These are phyloP conservation scores for Curvularia lunata DNA, from an alignment of 2,329 filamentous ascomycete genomes.

Conservation along the genomic window DNA sequence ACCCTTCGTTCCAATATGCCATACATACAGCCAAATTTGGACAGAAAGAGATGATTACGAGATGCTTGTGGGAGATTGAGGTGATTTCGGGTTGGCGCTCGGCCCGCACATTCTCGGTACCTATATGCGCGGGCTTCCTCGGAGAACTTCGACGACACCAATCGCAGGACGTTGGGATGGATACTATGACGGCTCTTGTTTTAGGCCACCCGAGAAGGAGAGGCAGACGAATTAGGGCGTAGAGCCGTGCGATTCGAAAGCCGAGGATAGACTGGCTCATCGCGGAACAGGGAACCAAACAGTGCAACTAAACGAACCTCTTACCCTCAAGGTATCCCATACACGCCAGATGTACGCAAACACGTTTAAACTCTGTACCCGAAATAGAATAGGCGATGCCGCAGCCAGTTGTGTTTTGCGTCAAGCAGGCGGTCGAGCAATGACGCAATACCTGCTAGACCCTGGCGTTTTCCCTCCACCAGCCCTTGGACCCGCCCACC, in stretches of 20 bases:
- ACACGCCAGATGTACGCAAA: neutral
- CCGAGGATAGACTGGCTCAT: neutral
- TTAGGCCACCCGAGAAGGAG: neutral
- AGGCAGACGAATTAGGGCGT: neutral
- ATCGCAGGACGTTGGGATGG: no score
- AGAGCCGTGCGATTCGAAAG: no score
- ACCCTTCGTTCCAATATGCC: neutral
- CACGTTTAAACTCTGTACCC: neutral
- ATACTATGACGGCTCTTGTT: neutral
- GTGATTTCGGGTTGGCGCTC: neutral
- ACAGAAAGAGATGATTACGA: neutral
- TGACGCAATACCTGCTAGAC: slow-evolving; percentile 11
- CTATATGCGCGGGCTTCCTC: neutral
- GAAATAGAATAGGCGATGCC: neutral
- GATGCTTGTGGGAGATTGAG: neutral
- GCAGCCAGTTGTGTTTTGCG: neutral
- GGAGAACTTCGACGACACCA: neutral
- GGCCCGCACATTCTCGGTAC: neutral
- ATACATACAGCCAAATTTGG: neutral
- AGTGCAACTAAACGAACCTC: neutral
- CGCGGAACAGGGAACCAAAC: neutral
- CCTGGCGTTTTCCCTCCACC: neutral
- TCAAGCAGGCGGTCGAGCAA: neutral
- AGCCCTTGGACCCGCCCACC: neutral
- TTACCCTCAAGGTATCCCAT: neutral